Evolutionary conservation across 1,284 basidiomycete genomes (phyloP).

Genomic region (Meripilus lineatus): DNA sequence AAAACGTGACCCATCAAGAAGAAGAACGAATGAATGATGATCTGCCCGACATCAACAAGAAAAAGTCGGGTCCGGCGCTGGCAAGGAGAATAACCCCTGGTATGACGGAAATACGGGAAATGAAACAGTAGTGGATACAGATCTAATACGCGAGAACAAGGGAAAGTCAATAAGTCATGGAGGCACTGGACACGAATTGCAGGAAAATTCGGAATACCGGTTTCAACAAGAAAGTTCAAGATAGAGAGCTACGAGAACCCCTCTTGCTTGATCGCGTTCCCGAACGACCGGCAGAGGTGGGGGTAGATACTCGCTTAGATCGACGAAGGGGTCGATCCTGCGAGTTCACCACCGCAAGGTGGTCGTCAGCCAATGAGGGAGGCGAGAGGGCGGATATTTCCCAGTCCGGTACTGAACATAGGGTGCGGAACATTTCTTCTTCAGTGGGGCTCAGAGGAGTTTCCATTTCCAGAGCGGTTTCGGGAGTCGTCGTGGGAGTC

Average conservation of each 20-base stretch:
- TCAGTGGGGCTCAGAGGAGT: constrained; percentile 62
- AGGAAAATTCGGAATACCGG: constrained; percentile 12
- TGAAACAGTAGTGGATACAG: constrained; percentile 17
- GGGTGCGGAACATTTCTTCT: constrained; percentile 59
- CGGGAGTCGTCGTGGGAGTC: constrained; percentile 15
- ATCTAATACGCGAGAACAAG: constrained; percentile 18
- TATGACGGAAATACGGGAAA: constrained; percentile 6
- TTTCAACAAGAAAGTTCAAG: constrained; percentile 20
- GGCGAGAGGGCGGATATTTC: constrained; percentile 25
- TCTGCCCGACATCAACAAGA: constrained; percentile 15
- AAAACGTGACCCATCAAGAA: constrained; percentile 16
- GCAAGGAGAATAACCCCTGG: neutral
- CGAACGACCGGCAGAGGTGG: constrained; percentile 39
- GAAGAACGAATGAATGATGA: constrained; percentile 15
- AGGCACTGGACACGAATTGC: constrained; percentile 12
- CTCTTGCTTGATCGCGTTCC: constrained; percentile 32
- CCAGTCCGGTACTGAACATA: constrained; percentile 58
- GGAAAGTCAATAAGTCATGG: constrained; percentile 25
- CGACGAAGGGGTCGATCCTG: constrained; percentile 42
- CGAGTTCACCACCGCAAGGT: too few species aligned
- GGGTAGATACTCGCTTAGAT: constrained; percentile 63
- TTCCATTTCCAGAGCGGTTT: constrained; percentile 26
- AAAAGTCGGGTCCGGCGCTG: neutral
- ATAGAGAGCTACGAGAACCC: constrained; percentile 28
- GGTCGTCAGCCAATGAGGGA: neutral